A percentile compares a stretch with the other conserved stretches of the same genome.
Evolutionary conservation across 129 eudicot genomes (phyloP).

Genomic region (Scalesia atractyloides): DNA sequence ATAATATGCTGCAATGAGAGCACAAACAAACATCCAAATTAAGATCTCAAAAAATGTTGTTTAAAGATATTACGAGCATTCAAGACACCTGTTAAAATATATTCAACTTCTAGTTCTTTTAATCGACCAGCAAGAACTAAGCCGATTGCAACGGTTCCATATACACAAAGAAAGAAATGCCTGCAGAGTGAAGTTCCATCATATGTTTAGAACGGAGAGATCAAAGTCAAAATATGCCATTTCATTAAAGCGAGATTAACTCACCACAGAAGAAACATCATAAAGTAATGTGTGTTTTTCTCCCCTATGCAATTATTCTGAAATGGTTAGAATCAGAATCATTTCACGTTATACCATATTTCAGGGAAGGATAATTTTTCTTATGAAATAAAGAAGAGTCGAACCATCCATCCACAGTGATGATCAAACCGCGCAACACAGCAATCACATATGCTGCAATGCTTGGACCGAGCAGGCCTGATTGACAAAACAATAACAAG

Average conservation of each 20-base stretch:
- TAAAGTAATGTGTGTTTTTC: conserved; percentile 81
- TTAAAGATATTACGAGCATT: conserved; percentile 11
- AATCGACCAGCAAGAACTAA: conserved; percentile 85
- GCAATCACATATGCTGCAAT: conserved; percentile 81
- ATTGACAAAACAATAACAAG: conserved; percentile 16
- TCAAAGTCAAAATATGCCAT: conserved; percentile 2
- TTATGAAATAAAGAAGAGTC: conserved; percentile 17
- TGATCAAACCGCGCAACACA: conserved; percentile 99
- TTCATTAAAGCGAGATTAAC: conserved; percentile 26
- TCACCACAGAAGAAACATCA: conserved; percentile 91
- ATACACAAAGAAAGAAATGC: conserved; percentile 89
- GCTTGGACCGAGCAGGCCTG: conserved; percentile 98
- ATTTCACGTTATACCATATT: conserved; percentile 11
- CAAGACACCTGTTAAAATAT: conserved; percentile 70
- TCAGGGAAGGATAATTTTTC: neutral
- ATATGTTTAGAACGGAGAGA: conserved; percentile 10
- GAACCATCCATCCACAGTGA: conserved; percentile 99
- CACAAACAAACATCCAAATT: conserved; percentile 6
- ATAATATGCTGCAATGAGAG: conserved; percentile 69
- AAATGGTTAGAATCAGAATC: conserved; percentile 27
- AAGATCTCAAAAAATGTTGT: neutral
- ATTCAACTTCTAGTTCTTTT: conserved; percentile 67
- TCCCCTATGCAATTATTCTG: conserved; percentile 99
- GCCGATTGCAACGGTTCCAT: conserved; percentile 75
- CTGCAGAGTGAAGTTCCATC: conserved; percentile 48